phyloP scores from a whole-genome alignment of 2,329 filamentous ascomycete genomes.

The Fusarium decemcellulare region DNA sequence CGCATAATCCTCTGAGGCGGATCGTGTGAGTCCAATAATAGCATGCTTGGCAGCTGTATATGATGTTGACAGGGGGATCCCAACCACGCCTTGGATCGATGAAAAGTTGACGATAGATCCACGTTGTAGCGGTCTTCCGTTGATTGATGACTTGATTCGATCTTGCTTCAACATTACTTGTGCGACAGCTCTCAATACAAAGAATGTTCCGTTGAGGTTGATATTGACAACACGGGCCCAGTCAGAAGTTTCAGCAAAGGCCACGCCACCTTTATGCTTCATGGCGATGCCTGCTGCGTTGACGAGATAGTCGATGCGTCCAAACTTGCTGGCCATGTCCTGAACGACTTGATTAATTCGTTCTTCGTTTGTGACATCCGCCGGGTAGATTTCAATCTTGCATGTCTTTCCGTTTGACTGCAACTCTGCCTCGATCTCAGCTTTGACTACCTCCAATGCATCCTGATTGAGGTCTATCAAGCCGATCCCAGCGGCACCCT shows the following conservation, averaged over 20 bases:
- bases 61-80: conserved; percentile 31
- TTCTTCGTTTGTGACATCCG: conserved; percentile 51
- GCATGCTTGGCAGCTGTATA: conserved; percentile 40
- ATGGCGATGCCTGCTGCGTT: conserved; percentile 58
- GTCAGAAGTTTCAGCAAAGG: conserved; percentile 52
- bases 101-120: conserved; percentile 41
- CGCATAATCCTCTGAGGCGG: conserved; percentile 59
- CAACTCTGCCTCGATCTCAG: conserved; percentile 36
- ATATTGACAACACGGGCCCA: conserved; percentile 58
- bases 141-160: conserved; percentile 53
- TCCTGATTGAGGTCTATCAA: conserved; percentile 46
- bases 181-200: conserved; percentile 55
- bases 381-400: conserved; percentile 12
- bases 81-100: conserved; percentile 36
- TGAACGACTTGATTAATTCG: conserved; percentile 42
- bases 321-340: conserved; percentile 48
- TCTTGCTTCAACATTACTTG: conserved; percentile 61
- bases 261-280: conserved; percentile 54
- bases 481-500: conserved; percentile 48
- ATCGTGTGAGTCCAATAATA: conserved; percentile 42
- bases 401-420: not conserved
- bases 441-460: conserved; percentile 29
- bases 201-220: conserved; percentile 60
- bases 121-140: conserved; percentile 38
- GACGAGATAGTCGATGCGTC: conserved; percentile 57